Evolutionary conservation across 139 green algal genomes (phyloP).

Genomic region (Chlamydomonas sphaeroides): DNA sequence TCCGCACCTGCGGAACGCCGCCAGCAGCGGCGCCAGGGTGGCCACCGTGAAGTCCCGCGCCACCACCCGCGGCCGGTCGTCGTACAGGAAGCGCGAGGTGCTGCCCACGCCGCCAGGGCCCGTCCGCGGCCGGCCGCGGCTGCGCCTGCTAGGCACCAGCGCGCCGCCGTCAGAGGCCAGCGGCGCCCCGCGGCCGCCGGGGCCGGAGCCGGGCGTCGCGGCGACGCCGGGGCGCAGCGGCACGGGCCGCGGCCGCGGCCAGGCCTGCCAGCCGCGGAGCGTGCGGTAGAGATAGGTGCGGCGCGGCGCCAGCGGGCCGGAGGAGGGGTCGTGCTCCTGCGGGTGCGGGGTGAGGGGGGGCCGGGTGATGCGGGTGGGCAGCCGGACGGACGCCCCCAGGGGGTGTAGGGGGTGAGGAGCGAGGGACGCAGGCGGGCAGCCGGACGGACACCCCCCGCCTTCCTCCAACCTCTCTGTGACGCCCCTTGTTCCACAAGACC

Average conservation of each 20-base stretch:
- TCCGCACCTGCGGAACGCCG: not conserved
- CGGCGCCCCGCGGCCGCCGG: too few species aligned
- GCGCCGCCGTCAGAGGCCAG: too few species aligned
- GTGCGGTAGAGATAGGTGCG: constrained; percentile 21
- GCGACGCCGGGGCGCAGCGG: not conserved
- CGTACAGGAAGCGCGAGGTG: constrained; percentile 17
- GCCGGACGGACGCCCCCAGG: too few species aligned
- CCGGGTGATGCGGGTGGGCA: too few species aligned
- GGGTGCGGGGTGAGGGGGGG: not conserved
- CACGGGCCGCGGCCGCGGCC: constrained; percentile 23
- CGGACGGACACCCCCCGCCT: too few species aligned
- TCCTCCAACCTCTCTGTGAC: too few species aligned
- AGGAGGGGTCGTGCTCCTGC: not conserved
- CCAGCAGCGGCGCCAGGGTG: constrained; percentile 28
- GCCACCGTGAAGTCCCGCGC: constrained; percentile 28
- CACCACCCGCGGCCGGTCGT: constrained; percentile 31
- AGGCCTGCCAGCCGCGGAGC: constrained; percentile 32
- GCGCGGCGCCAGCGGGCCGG: constrained; percentile 7
- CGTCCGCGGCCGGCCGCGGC: too few species aligned
- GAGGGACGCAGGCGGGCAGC: too few species aligned
- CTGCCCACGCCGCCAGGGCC: too few species aligned
- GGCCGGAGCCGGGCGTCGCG: not conserved
- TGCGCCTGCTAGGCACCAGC: too few species aligned
- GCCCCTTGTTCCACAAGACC: too few species aligned
- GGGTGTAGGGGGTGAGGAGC: too few species aligned